Conservation (phyloP, 352 stramenopile genomes). For the Nothophytophthora sp. region DNA sequence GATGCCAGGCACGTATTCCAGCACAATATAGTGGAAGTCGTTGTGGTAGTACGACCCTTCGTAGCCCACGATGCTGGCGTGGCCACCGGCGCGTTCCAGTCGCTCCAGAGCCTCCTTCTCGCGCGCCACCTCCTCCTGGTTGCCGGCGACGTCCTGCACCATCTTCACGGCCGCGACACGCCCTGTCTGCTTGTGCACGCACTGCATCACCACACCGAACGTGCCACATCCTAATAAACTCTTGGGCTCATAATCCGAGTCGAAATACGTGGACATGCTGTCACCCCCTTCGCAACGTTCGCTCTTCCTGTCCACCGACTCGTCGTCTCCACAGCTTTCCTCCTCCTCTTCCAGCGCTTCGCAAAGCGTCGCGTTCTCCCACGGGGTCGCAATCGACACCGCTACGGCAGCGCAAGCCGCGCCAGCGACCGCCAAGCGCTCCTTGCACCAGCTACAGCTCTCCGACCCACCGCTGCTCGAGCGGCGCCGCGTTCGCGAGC, state of each 20-base stretch:
- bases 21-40: conserved; percentile 84
- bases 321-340: neutral
- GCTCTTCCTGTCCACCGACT: conserved; percentile 1
- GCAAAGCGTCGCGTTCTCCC: conserved; percentile 7
- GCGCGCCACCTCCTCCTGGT: conserved; percentile 54
- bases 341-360: conserved; percentile 12
- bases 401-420: neutral
- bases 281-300: conserved; percentile 8
- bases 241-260: conserved; percentile 65
- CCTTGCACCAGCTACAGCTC: neutral
- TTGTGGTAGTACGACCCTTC: conserved; percentile 70
- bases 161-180: conserved; percentile 77
- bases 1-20: conserved; percentile 69
- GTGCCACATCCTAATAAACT: conserved; percentile 64
- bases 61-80: conserved; percentile 65
- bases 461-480: neutral
- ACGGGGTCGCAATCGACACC: neutral
- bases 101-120: conserved; percentile 57
- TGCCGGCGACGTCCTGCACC: conserved; percentile 59
- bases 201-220: conserved; percentile 88
- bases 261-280: conserved; percentile 48
- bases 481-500: conserved; percentile 1
- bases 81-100: conserved; percentile 59
- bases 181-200: conserved; percentile 62
- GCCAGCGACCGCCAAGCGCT: neutral